phyloP scores from a whole-genome alignment of 1,284 basidiomycete species.

The Phylloboletellus chloephorus region DNA sequence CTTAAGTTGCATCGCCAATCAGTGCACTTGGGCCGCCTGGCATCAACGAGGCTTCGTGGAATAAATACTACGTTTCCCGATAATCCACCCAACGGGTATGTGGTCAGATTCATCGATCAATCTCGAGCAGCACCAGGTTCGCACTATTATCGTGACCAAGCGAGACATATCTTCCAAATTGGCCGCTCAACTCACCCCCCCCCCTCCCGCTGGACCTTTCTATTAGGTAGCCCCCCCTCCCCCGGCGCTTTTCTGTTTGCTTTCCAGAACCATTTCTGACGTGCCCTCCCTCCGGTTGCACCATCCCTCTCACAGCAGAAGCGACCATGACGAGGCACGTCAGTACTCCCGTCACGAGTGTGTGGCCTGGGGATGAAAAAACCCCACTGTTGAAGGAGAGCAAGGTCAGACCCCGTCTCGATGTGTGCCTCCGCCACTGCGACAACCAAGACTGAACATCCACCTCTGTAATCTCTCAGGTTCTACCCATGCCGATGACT shows the following conservation, averaged over 20 bases:
- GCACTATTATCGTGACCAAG: conserved; percentile 1
- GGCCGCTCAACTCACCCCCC: conserved; percentile 3
- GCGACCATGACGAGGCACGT: conserved; percentile 7
- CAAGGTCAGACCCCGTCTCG: conserved; percentile 14
- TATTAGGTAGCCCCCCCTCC: neutral
- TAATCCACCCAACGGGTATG: conserved; percentile 3
- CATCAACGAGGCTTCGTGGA: conserved; percentile 19
- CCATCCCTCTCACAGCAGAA: neutral
- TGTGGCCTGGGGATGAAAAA: conserved; percentile 1
- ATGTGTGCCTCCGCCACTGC: neutral
- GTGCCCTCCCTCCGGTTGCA: neutral
- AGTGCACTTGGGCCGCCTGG: conserved; percentile 11
- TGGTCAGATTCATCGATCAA: conserved; percentile 11
- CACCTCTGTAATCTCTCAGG: conserved; percentile 6
- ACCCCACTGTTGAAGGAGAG: conserved; percentile 1
- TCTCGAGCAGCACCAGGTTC: conserved; percentile 3
- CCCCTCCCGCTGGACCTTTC: neutral
- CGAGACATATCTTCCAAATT: conserved; percentile 10
- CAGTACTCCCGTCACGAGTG: conserved; percentile 1
- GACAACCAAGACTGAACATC: conserved; percentile 7
- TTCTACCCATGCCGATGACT: conserved; percentile 2
- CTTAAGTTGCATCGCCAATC: conserved; percentile 8
- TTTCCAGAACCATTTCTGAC: conserved; percentile 2
- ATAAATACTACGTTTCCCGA: neutral
- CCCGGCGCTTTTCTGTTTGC: neutral